These are phyloP conservation scores for Aspergillus terreus DNA, from an alignment of 2,329 filamentous ascomycete genomes.

Conservation along the genomic window DNA sequence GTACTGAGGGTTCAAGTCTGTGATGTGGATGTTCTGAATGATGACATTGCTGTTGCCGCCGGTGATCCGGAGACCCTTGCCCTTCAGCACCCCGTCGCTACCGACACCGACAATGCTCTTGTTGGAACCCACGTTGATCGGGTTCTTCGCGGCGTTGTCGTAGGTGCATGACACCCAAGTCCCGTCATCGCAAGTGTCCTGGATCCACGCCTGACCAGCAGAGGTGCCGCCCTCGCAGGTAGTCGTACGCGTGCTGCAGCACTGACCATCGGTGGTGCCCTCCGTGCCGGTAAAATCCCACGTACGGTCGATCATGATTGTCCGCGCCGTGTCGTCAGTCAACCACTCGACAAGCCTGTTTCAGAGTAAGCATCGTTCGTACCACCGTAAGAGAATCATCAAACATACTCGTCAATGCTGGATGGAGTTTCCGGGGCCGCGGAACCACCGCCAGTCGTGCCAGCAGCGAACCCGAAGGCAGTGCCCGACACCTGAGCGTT, in stretches of 20 bases:
- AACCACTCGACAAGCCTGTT: constrained; percentile 4
- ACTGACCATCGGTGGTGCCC: constrained; percentile 42
- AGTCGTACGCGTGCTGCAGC: constrained; percentile 10
- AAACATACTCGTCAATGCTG: constrained; percentile 10
- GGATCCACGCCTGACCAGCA: constrained; percentile 11
- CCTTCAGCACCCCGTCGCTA: constrained; percentile 52
- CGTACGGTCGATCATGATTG: constrained; percentile 7
- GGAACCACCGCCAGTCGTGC: constrained; percentile 13
- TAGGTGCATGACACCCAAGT: constrained; percentile 37
- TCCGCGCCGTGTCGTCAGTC: constrained; percentile 4
- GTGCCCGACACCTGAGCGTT: constrained; percentile 10
- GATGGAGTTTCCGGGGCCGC: constrained; percentile 8
- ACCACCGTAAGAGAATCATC: not conserved
- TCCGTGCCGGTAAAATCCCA: constrained; percentile 19
- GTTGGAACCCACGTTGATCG: constrained; percentile 54
- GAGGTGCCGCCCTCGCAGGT: constrained; percentile 10
- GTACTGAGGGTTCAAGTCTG: constrained; percentile 55
- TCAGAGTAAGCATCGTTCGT: not conserved
- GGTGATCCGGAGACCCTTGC: constrained; percentile 55
- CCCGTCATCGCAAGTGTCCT: constrained; percentile 9
- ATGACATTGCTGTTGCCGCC: constrained; percentile 54
- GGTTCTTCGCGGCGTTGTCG: constrained; percentile 51
- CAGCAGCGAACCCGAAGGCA: constrained; percentile 12
- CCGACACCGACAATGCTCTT: constrained; percentile 57
- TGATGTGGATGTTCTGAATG: constrained; percentile 42